phyloP scores from a whole-genome alignment of 768 basidiomycete genomes.

The Gloeostereum incarnatum region DNA sequence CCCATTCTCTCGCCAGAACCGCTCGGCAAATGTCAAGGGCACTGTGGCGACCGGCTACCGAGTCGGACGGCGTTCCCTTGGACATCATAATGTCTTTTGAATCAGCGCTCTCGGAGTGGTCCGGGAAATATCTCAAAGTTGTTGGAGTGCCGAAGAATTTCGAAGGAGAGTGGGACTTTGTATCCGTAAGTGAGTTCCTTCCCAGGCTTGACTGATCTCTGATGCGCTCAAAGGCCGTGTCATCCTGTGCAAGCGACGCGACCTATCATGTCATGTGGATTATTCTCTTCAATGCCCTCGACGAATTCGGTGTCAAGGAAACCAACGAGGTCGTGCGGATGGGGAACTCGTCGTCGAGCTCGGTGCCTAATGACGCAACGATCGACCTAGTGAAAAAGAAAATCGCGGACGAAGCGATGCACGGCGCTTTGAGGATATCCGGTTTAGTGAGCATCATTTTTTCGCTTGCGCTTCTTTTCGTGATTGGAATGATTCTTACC shows the following conservation, averaged over 20 bases:
- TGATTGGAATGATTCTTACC: too few relatives aligned
- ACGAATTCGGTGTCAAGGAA: constrained; percentile 80
- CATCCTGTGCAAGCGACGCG: constrained; percentile 72
- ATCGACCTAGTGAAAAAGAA: constrained; percentile 60
- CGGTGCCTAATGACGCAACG: constrained; percentile 31
- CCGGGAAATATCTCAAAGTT: constrained; percentile 60
- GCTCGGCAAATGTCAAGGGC: constrained; percentile 74
- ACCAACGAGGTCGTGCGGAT: constrained; percentile 38
- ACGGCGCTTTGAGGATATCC: constrained; percentile 80
- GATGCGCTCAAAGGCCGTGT: constrained; percentile 27
- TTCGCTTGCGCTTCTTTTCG: constrained; percentile 3
- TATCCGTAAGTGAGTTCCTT: constrained; percentile 33
- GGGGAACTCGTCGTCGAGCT: constrained; percentile 19
- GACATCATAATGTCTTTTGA: constrained; percentile 52
- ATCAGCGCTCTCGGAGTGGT: constrained; percentile 57
- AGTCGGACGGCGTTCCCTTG: constrained; percentile 69
- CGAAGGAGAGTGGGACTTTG: constrained; percentile 85
- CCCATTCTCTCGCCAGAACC: constrained; percentile 76
- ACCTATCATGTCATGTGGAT: constrained; percentile 94
- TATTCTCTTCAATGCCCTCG: constrained; percentile 69
- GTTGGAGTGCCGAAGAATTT: constrained; percentile 87
- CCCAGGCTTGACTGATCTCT: constrained; percentile 1
- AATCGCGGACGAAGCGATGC: constrained; percentile 73
- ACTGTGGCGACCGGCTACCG: constrained; percentile 73
- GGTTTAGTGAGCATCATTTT: constrained; percentile 51